Evolutionary conservation across 2,329 filamentous ascomycete genomes (phyloP).

Genomic region (Setomelanomma holmii): DNA sequence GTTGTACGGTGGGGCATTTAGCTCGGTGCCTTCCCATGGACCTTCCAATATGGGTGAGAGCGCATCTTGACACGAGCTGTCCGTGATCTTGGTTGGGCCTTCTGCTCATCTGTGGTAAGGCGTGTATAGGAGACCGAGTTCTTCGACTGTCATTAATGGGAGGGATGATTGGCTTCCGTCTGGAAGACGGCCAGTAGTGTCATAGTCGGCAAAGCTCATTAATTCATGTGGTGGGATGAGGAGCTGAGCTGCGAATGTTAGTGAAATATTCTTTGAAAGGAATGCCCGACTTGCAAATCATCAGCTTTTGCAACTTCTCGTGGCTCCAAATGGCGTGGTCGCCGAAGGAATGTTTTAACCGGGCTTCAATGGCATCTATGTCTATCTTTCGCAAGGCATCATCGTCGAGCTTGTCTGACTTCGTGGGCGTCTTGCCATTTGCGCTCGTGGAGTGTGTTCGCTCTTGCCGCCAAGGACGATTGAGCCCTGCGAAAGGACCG

Average conservation of each 20-base stretch:
- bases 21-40: background rate
- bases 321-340: constrained; percentile 19
- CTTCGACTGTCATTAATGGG: constrained; percentile 16
- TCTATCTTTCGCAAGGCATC: constrained; percentile 9
- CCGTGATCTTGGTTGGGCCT: background rate
- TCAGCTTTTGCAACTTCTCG: constrained; percentile 12
- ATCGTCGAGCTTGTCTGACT: background rate
- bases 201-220: constrained; percentile 6
- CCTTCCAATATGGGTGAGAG: background rate
- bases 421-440: background rate
- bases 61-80: background rate
- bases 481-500: no score
- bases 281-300: constrained; percentile 1
- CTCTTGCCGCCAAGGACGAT: background rate
- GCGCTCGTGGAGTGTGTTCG: background rate
- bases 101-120: constrained; percentile 14
- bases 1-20: background rate
- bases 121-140: constrained; percentile 1
- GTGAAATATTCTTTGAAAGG: background rate
- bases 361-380: constrained; percentile 13
- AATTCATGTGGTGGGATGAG: constrained; percentile 3
- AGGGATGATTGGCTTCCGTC: constrained; percentile 11
- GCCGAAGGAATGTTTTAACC: constrained; percentile 14
- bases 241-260: constrained; percentile 4
- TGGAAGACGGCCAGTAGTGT: constrained; percentile 2